phyloP scores from a whole-genome alignment of 768 basidiomycete genomes.

The Suillus subaureus region DNA sequence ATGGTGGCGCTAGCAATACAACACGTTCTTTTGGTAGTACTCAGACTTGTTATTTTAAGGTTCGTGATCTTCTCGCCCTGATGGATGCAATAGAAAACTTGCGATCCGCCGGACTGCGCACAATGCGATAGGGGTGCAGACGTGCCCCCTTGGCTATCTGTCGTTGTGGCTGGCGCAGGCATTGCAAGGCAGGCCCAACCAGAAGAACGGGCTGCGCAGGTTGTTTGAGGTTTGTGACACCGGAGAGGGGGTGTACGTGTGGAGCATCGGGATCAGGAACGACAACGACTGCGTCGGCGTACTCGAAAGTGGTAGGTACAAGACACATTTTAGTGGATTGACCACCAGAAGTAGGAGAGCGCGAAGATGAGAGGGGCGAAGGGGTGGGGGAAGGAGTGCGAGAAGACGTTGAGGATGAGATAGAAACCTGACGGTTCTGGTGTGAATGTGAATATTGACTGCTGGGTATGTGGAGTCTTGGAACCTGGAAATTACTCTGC shows the following conservation, averaged over 20 bases:
- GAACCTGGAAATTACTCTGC: neutral
- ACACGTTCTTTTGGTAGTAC: slow-evolving; percentile 2
- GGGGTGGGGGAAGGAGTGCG: slow-evolving; percentile 41
- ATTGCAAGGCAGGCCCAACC: slow-evolving; percentile 49
- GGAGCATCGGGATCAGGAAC: slow-evolving; percentile 37
- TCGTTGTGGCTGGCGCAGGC: slow-evolving; percentile 45
- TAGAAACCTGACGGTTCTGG: slow-evolving; percentile 38
- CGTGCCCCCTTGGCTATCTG: slow-evolving; percentile 48
- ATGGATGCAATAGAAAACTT: slow-evolving; percentile 9
- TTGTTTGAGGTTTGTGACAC: slow-evolving; percentile 4
- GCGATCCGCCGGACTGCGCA: slow-evolving; percentile 22
- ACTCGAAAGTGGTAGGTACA: slow-evolving; percentile 51
- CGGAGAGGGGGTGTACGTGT: slow-evolving; percentile 20
- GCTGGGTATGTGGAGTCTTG: slow-evolving; percentile 6
- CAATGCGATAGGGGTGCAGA: slow-evolving; percentile 59
- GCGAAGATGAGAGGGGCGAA: slow-evolving; percentile 23
- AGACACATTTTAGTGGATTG: slow-evolving; percentile 39
- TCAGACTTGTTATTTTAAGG: neutral
- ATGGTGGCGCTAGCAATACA: slow-evolving; percentile 21
- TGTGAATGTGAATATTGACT: slow-evolving; percentile 6
- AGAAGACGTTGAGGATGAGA: slow-evolving; percentile 42
- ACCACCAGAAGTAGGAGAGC: slow-evolving; percentile 15
- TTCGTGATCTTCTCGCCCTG: slow-evolving; percentile 4
- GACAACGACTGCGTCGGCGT: slow-evolving; percentile 55
- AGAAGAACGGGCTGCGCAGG: slow-evolving; percentile 42